Conservation (phyloP, 805 yeast species). For the Zygosaccharomyces bailii region DNA sequence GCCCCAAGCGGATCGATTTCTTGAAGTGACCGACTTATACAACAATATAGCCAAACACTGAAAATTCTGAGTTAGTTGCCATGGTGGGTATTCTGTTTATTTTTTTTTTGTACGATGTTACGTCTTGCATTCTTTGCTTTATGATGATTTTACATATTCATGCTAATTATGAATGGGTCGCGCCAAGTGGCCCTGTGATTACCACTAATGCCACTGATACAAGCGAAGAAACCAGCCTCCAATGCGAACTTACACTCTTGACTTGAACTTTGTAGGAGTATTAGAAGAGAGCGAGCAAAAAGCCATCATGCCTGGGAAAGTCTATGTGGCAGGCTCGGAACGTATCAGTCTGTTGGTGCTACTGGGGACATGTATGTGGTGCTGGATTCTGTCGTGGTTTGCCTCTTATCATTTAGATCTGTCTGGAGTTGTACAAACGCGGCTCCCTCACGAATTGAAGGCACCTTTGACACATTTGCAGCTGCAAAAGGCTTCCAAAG, state of each 20-base stretch:
- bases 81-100: slow-evolving; percentile 3
- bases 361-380: slow-evolving; percentile 55
- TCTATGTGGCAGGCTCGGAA: slow-evolving; percentile 25
- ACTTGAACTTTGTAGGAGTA: neutral
- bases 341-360: slow-evolving; percentile 48
- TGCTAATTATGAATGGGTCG: slow-evolving; percentile 36
- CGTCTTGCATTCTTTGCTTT: slow-evolving; percentile 7
- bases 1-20: slow-evolving; percentile 40
- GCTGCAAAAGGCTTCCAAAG: slow-evolving; percentile 36
- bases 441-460: slow-evolving; percentile 22
- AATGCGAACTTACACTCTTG: neutral
- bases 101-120: slow-evolving; percentile 3
- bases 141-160: slow-evolving; percentile 26
- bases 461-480: slow-evolving; percentile 38
- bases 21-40: slow-evolving; percentile 31
- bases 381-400: slow-evolving; percentile 41
- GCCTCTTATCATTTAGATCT: slow-evolving; percentile 44
- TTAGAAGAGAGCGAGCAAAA: neutral
- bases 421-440: slow-evolving; percentile 22
- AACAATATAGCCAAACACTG: slow-evolving; percentile 39
- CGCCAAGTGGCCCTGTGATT: slow-evolving; percentile 6
- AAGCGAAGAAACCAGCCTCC: neutral
- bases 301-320: neutral
- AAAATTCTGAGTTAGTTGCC: slow-evolving; percentile 35
- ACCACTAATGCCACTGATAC: neutral